These are phyloP conservation scores for Podospora pseudocomata DNA, from an alignment of 495 filamentous ascomycete species.

Conservation along the genomic window DNA sequence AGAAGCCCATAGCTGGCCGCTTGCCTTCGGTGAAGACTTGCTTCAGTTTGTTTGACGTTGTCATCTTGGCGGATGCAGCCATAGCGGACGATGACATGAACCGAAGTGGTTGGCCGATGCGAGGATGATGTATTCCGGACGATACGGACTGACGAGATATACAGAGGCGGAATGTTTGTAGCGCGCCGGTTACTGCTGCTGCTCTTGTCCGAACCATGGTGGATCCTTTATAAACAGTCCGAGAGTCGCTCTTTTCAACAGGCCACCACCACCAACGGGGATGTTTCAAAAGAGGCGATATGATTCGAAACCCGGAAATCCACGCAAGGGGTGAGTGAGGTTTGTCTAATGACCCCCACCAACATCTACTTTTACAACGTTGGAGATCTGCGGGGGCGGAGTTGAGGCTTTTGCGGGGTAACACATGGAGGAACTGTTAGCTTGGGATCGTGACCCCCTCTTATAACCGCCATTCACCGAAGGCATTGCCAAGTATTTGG, in stretches of 20 bases:
- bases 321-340: background rate
- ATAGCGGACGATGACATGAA: constrained; percentile 13
- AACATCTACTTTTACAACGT: background rate
- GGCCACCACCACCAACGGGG: background rate
- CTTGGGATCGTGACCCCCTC: background rate
- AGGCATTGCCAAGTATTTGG: background rate
- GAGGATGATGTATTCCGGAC: background rate
- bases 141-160: background rate
- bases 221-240: constrained; percentile 4
- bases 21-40: constrained; percentile 54
- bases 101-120: constrained; percentile 4
- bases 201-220: constrained; percentile 8
- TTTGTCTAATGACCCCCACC: background rate
- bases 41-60: constrained; percentile 60
- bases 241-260: background rate
- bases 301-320: background rate
- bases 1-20: constrained; percentile 59
- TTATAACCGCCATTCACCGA: background rate
- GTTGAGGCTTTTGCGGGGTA: background rate
- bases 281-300: background rate
- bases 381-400: background rate
- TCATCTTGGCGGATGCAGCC: constrained; percentile 46
- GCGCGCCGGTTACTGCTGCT: background rate
- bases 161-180: background rate
- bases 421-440: background rate